Percentiles rank a stretch among this genome's conserved stretches.
These are phyloP conservation scores for Neocucurbitaria cava DNA, from an alignment of 2,329 filamentous ascomycete genomes.

Conservation along the genomic window DNA sequence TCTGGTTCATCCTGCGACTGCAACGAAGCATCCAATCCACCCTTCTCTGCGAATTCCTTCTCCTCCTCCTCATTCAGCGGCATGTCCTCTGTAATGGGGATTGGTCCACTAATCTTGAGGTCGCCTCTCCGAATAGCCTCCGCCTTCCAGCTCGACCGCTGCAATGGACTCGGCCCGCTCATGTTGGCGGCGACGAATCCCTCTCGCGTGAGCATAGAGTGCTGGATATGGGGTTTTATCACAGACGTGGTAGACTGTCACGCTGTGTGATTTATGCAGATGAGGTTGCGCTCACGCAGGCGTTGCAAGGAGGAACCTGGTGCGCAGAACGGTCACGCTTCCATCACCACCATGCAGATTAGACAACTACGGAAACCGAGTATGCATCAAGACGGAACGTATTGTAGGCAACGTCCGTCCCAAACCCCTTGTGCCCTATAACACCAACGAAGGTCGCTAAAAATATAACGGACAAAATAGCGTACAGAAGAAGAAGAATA, in stretches of 20 bases:
- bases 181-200: slow-evolving; percentile 40
- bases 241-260: slow-evolving; percentile 14
- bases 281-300: slow-evolving; percentile 32
- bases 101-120: slow-evolving; percentile 48
- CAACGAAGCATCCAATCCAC: slow-evolving; percentile 17
- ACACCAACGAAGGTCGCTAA: slow-evolving; percentile 4
- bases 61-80: slow-evolving; percentile 46
- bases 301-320: slow-evolving; percentile 31
- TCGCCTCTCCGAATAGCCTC: slow-evolving; percentile 49
- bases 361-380: slow-evolving; percentile 17
- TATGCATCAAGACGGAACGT: slow-evolving; percentile 1
- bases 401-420: neutral
- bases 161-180: slow-evolving; percentile 35
- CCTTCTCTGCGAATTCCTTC: slow-evolving; percentile 37
- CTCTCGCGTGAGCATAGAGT: slow-evolving; percentile 44
- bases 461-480: slow-evolving; percentile 16
- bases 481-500: slow-evolving; percentile 16
- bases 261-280: slow-evolving; percentile 23
- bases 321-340: slow-evolving; percentile 18
- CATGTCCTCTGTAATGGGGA: slow-evolving; percentile 47
- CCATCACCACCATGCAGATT: slow-evolving; percentile 21
- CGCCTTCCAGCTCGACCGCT: slow-evolving; percentile 49
- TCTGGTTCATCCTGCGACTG: slow-evolving; percentile 21
- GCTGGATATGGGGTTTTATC: slow-evolving; percentile 18
- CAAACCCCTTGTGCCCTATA: slow-evolving; percentile 1